Evolutionary conservation across 805 yeast genomes (phyloP).

Genomic region (Candida sonorensis): DNA sequence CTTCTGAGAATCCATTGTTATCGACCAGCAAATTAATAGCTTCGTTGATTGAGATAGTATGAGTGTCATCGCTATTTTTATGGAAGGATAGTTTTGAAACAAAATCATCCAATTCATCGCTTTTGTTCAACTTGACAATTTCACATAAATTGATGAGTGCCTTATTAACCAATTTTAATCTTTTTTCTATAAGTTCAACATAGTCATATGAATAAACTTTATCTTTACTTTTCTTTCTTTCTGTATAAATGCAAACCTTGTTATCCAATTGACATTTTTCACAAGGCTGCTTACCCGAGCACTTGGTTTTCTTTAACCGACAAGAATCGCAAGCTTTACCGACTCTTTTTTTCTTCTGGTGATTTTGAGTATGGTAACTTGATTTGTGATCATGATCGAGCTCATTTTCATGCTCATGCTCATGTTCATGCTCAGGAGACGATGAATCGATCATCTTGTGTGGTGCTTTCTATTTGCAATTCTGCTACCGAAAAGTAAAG

Average conservation of each 20-base stretch:
- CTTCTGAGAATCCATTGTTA: constrained; percentile 31
- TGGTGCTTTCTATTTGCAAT: no score
- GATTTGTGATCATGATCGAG: no score
- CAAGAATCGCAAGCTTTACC: constrained; percentile 63
- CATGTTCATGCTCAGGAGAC: no score
- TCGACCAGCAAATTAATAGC: constrained; percentile 37
- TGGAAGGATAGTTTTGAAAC: constrained; percentile 10
- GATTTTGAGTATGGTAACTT: no score
- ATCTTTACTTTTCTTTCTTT: constrained; percentile 46
- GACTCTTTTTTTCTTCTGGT: constrained; percentile 41
- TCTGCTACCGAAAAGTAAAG: no score
- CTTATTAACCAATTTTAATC: constrained; percentile 45
- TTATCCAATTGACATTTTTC: constrained; percentile 48
- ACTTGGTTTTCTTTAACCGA: constrained; percentile 55
- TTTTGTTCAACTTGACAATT: constrained; percentile 16
- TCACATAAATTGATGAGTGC: constrained; percentile 38
- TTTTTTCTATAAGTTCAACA: constrained; percentile 55
- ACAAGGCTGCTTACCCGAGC: constrained; percentile 59
- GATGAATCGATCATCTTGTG: no score
- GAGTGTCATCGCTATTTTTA: constrained; percentile 15
- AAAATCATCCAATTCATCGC: constrained; percentile 8
- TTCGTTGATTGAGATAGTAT: constrained; percentile 37
- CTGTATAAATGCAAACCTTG: constrained; percentile 53
- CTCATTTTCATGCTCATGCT: no score
- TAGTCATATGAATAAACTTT: constrained; percentile 54